A percentile compares a stretch with the other conserved stretches of the same genome.
phyloP scores from a whole-genome alignment of 164 flowering plant species.

The Chloranthus sessilifolius region DNA sequence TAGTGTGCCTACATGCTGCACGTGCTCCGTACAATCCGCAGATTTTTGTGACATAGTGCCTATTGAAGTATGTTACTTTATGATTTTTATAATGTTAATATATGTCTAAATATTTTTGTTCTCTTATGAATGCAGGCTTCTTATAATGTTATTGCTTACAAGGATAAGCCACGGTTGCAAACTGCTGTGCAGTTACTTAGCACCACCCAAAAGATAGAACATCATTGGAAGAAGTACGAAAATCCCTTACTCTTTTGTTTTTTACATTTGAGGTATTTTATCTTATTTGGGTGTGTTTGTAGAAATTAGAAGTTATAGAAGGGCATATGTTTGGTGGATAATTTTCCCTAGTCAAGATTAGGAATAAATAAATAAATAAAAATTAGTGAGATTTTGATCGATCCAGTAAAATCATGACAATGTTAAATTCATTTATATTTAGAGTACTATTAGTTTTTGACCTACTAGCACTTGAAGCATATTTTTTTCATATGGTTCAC shows the following conservation, averaged over 20 bases:
- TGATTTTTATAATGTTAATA: constrained; percentile 3
- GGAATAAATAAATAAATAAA: too few species aligned
- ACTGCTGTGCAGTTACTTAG: constrained; percentile 78
- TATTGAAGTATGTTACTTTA: too few species aligned
- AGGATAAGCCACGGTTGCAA: constrained; percentile 71
- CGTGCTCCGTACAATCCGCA: neutral
- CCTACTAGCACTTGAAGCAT: too few species aligned
- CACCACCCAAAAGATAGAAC: constrained; percentile 73
- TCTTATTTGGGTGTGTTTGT: too few species aligned
- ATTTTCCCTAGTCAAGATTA: too few species aligned
- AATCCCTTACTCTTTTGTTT: constrained; percentile 1
- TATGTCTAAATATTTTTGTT: neutral
- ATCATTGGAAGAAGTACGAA: constrained; percentile 57
- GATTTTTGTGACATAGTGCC: neutral
- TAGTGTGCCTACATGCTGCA: neutral
- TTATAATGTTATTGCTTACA: constrained; percentile 82
- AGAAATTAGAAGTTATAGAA: too few species aligned
- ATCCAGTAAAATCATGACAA: too few species aligned
- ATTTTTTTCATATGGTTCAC: too few species aligned
- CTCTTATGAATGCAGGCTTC: constrained; percentile 38
- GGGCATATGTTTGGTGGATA: too few species aligned
- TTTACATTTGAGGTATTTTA: neutral
- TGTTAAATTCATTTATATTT: too few species aligned
- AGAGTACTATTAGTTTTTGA: too few species aligned
- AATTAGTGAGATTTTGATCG: too few species aligned